Percentiles rank a stretch among this genome's conserved stretches.
Conservation (phyloP, 805 yeast species). For the Teunomyces cretensis region DNA sequence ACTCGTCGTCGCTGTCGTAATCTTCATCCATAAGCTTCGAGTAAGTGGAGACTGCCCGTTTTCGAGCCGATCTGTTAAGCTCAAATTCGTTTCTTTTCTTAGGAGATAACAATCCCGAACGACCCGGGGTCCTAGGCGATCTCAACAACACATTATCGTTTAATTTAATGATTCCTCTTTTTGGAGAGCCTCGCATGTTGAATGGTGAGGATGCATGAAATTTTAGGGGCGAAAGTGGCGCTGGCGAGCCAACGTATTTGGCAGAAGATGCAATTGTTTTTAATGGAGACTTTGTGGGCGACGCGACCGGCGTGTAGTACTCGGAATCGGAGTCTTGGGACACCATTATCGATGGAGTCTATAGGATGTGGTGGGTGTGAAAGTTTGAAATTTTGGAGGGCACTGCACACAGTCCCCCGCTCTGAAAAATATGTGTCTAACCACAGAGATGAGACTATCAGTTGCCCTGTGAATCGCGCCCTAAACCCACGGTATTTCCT, state of each 20-base stretch:
- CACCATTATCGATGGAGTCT: not conserved
- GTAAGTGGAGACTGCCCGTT: slow-evolving; percentile 42
- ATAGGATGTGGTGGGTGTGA: not conserved
- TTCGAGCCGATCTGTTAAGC: slow-evolving; percentile 48
- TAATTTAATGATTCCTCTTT: slow-evolving; percentile 31
- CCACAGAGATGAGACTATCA: not conserved
- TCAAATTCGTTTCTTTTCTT: slow-evolving; percentile 33
- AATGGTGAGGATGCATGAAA: slow-evolving; percentile 11
- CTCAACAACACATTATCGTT: slow-evolving; percentile 10
- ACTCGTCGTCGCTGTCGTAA: slow-evolving; percentile 31
- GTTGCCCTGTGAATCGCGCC: not conserved
- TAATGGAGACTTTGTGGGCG: not conserved
- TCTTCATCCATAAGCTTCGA: slow-evolving; percentile 32
- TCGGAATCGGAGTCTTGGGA: not conserved
- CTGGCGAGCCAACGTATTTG: not conserved
- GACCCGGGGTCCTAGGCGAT: slow-evolving; percentile 42
- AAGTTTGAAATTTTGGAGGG: not conserved
- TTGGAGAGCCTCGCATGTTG: slow-evolving; percentile 28
- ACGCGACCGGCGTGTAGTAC: not conserved
- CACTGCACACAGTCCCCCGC: slow-evolving; percentile 1
- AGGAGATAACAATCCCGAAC: slow-evolving; percentile 49
- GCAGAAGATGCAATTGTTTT: not conserved
- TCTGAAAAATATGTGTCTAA: not conserved
- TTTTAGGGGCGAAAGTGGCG: not conserved
- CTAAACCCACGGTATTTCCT: not conserved